These are phyloP conservation scores for Amanita muscaria DNA, from an alignment of 768 basidiomycete genomes.

Conservation along the genomic window DNA sequence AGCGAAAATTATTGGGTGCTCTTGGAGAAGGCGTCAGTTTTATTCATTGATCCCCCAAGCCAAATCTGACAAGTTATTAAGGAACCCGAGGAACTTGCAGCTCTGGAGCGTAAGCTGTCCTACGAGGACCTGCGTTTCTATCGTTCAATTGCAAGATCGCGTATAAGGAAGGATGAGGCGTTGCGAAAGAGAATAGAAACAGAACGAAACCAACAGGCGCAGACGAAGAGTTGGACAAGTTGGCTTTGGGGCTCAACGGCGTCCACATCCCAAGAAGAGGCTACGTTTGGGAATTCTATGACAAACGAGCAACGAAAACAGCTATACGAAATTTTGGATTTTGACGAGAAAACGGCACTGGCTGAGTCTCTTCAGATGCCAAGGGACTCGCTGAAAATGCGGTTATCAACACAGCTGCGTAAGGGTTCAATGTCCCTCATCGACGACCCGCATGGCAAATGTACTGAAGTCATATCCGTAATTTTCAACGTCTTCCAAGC, in stretches of 20 bases:
- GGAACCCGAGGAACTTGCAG: constrained; percentile 47
- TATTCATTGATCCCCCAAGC: not conserved
- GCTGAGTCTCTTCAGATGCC: constrained; percentile 62
- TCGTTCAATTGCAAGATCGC: constrained; percentile 86
- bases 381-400: constrained; percentile 71
- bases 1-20: constrained; percentile 54
- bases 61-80: constrained; percentile 16
- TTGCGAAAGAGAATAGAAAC: constrained; percentile 63
- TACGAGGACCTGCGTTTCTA: constrained; percentile 98
- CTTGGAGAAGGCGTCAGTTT: constrained; percentile 46
- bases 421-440: constrained; percentile 84
- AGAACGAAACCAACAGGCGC: constrained; percentile 43
- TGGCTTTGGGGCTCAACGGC: constrained; percentile 78
- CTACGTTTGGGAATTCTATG: constrained; percentile 58
- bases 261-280: constrained; percentile 35
- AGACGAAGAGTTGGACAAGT: constrained; percentile 50
- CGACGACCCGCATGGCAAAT: constrained; percentile 54
- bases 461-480: constrained; percentile 72
- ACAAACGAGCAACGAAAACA: constrained; percentile 87
- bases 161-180: constrained; percentile 77
- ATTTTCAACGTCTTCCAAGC: constrained; percentile 85
- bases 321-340: constrained; percentile 85
- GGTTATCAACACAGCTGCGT: constrained; percentile 68
- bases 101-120: constrained; percentile 71
- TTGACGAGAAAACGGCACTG: constrained; percentile 78